A percentile compares a stretch with the other conserved stretches of the same genome.
These are phyloP conservation scores for Eremochloa ophiuroides DNA, from an alignment of 176 grass and related monocot genomes.

Conservation along the genomic window DNA sequence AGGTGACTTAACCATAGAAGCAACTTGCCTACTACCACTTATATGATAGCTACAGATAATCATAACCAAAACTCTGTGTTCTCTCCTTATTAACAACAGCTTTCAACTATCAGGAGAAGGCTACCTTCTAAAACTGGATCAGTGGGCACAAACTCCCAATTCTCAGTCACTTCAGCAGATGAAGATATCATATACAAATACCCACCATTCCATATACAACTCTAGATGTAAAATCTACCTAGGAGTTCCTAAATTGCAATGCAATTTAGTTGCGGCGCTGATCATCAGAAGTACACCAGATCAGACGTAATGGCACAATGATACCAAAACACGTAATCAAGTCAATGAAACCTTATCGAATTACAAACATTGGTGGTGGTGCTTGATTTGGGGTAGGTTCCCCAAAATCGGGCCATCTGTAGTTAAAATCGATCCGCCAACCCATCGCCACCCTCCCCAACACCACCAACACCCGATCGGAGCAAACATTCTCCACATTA, in stretches of 20 bases:
- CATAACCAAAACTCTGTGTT: not conserved
- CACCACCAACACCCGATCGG: not conserved
- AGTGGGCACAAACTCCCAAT: not conserved
- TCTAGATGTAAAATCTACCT: not conserved
- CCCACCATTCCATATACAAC: not conserved
- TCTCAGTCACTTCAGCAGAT: not conserved
- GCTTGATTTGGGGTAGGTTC: not conserved
- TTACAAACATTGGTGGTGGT: not conserved
- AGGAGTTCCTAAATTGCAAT: not conserved
- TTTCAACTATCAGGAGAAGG: not conserved
- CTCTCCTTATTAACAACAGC: not conserved
- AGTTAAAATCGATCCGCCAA: not conserved
- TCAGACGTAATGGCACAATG: not conserved
- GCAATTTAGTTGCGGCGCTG: not conserved
- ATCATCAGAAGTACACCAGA: not conserved
- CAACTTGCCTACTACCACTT: not conserved
- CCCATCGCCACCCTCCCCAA: not conserved
- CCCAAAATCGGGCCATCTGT: not conserved
- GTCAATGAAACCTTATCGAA: slow-evolving; percentile 4
- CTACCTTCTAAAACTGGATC: not conserved
- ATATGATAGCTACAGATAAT: too few species aligned
- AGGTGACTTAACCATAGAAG: not conserved
- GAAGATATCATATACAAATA: not conserved
- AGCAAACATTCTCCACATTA: not conserved
- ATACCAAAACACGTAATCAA: not conserved